A percentile compares a stretch with the other conserved stretches of the same genome.
Evolutionary conservation across 2,329 filamentous ascomycete genomes (phyloP).

Genomic region (Dactylellina sp.): DNA sequence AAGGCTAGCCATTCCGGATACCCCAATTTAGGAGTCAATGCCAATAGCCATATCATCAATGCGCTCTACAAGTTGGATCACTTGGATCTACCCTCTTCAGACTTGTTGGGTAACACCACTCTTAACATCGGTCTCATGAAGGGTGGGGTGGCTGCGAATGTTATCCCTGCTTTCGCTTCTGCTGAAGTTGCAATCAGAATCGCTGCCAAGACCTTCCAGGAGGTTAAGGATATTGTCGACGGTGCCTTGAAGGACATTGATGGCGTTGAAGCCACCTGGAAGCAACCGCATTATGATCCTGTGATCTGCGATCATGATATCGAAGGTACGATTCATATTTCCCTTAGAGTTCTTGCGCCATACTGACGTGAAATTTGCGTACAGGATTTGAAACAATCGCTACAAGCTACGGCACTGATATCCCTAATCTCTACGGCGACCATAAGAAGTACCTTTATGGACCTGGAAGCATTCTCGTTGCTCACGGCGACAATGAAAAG

Average conservation of each 20-base stretch:
- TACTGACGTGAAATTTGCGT: background rate
- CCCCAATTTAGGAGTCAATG: constrained; percentile 86
- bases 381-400: constrained; percentile 81
- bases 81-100: constrained; percentile 78
- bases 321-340: too few relatives aligned
- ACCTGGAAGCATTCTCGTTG: constrained; percentile 80
- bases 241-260: constrained; percentile 67
- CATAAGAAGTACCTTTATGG: constrained; percentile 77
- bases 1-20: constrained; percentile 90
- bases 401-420: constrained; percentile 94
- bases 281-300: constrained; percentile 72
- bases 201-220: constrained; percentile 75
- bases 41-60: constrained; percentile 83
- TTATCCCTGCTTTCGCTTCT: constrained; percentile 80
- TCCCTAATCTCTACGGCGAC: constrained; percentile 78
- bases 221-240: constrained; percentile 65
- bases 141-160: constrained; percentile 87
- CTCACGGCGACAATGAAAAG: constrained; percentile 85
- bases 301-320: constrained; percentile 84
- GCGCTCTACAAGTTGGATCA: constrained; percentile 75
- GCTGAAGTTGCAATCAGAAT: constrained; percentile 79
- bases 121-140: constrained; percentile 83
- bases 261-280: constrained; percentile 71
- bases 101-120: constrained; percentile 86
- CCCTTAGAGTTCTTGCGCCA: too few relatives aligned